Percentiles rank a stretch among this genome's conserved stretches.
Evolutionary conservation across 371 early-diverging fungal species (phyloP).

Genomic region (Entomophthora muscae): DNA sequence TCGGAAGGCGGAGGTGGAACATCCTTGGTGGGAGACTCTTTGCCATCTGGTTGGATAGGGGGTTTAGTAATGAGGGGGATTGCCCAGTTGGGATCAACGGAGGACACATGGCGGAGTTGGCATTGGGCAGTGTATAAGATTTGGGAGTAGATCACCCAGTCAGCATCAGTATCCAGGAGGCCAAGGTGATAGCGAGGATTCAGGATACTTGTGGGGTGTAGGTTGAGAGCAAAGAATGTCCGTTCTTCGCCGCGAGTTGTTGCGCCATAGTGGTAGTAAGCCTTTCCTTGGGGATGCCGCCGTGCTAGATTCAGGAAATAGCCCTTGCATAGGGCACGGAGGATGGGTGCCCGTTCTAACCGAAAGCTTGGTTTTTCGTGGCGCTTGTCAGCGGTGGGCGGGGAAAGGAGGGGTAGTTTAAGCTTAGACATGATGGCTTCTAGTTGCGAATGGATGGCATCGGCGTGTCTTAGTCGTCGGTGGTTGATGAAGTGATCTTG

Average conservation of each 20-base stretch:
- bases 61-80: conserved; percentile 11
- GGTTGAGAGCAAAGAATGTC: conserved; percentile 35
- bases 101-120: conserved; percentile 43
- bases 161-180: conserved; percentile 19
- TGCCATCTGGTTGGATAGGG: not conserved
- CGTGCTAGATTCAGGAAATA: conserved; percentile 62
- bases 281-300: conserved; percentile 35
- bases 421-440: conserved; percentile 68
- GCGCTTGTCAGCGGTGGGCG: not conserved
- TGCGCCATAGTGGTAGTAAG: conserved; percentile 53
- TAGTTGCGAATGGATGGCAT: conserved; percentile 78
- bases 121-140: conserved; percentile 43
- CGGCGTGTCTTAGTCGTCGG: conserved; percentile 67
- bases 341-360: conserved; percentile 30
- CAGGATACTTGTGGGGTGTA: conserved; percentile 42
- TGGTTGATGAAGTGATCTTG: conserved; percentile 74
- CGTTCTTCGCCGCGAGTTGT: conserved; percentile 6
- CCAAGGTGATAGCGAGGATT: conserved; percentile 18
- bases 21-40: not conserved
- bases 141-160: conserved; percentile 65
- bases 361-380: not conserved
- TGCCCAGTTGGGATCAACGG: conserved; percentile 21
- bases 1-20: not conserved
- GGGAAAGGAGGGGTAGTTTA: conserved; percentile 29
- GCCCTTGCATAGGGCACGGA: conserved; percentile 47